Evolutionary conservation across 192 early-diverging fungal genomes (phyloP), one percentile per base, ranked within the genome.

Genomic region (Backusella psychrophila): DNA sequence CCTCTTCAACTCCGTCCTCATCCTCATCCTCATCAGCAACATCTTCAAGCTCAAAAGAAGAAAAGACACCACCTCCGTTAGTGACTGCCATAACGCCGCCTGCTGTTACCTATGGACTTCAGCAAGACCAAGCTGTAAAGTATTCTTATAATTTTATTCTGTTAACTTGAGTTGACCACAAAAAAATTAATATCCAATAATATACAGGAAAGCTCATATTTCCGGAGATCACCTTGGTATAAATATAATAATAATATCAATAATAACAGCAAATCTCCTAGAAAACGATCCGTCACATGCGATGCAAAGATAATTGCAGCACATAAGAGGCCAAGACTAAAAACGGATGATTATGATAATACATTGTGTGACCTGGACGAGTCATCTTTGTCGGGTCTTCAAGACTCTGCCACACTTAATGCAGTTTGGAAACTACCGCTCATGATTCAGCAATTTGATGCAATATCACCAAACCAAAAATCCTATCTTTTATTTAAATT

Each of bases 401-500:
- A 33, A 69, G 19, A 36, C 36, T 35, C 26, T 26, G 38, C 49
- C 53, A 59, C 76, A 44, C 38, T 72, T 21, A 46, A 46, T 12
- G 44, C 66, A 33, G 49, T 79, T 8, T 42, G 66, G 31, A 49
- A 75, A 52, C 12, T 79, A 5, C 78, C 78, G 6, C 21, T 44
- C 1, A 69, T 79, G 66, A 59, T 79, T 14, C 31, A 79, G 34
- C 17, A 94, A 9, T 99, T 93, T 86, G 95, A 96, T 84, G 83
- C 87, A 21, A 83, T 96, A 26, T 91, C 97, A 1, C 67, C 88
- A 1, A 83, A 85, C 35, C 84, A 96, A 81, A 93, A 98, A 83
- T 90, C 93, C 9, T 98, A 96, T 68, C 83, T 97, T 73, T 88
- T 98, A 42, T 92, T 95, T 75, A 93, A 98, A 73, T 83, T 99